These are phyloP conservation scores for Gentiana dahurica DNA, from an alignment of 257 asterid species.

Conservation along the genomic window DNA sequence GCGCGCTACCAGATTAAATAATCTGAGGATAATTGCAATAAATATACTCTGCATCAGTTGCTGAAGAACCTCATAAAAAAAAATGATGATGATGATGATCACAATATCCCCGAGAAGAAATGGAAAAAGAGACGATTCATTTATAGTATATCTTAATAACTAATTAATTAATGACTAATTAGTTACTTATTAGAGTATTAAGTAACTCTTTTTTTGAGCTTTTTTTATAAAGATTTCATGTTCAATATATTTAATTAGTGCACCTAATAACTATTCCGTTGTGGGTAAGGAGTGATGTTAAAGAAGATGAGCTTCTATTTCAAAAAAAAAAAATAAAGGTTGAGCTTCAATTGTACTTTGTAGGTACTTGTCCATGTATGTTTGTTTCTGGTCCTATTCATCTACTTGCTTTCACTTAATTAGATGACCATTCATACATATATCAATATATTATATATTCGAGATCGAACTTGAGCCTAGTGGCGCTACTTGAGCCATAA, in stretches of 20 bases:
- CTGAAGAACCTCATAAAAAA: conserved; percentile 30
- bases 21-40: not conserved
- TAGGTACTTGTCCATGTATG: not conserved
- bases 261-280: conserved; percentile 9
- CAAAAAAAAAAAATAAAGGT: not conserved
- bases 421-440: too few species aligned
- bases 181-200: not conserved
- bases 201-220: too few species aligned
- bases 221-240: not conserved
- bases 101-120: too few species aligned
- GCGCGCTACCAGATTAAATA: too few species aligned
- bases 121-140: too few species aligned
- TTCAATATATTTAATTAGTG: not conserved
- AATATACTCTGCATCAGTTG: conserved; percentile 5
- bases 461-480: too few species aligned
- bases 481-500: too few species aligned
- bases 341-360: too few species aligned
- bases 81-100: too few species aligned
- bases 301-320: not conserved
- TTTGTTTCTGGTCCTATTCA: conserved; percentile 12
- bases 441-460: too few species aligned
- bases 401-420: too few species aligned
- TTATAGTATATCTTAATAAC: too few species aligned
- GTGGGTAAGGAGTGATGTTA: not conserved
- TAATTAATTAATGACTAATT: not conserved